Evolutionary conservation across 2,329 filamentous ascomycete species (phyloP), one percentile per base, ranked within the genome.

Genomic region (Penicillium sclerotiorum): DNA sequence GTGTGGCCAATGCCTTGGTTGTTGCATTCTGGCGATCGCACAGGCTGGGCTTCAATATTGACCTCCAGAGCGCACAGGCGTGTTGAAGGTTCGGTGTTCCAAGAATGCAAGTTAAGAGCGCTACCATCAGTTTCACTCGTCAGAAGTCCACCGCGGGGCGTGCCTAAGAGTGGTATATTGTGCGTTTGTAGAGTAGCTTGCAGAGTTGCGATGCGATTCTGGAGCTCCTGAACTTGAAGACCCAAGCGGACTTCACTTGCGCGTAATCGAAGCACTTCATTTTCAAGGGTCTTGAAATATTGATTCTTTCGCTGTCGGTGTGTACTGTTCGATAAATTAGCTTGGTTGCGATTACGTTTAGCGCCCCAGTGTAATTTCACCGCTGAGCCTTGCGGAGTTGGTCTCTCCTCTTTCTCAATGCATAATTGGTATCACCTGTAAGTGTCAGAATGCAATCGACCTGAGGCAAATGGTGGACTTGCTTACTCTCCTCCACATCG

Each of bases 341-440:
- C n/a, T 8, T 17, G 20, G 7, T 23, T 30, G 23, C 22, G 4
- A 30, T 23, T 37, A 15, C 21, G 36, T 21, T 36, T 41, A 18
- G 15, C 39, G 21, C 40, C 23, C 3, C 12, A n/a, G 27, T 22
- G 25, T 37, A 4, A 8, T 0, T 17, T 62, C n/a, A 67, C 64
- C 56, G 61, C 49, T 72, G 69, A 8, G 69, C 69, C 44, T 58
- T 63, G 11, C 69, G 67, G n/a, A 72, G 59, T 56, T 72, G 69
- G 28, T 72, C 69, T 38, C 65, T 60, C 17, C 69, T 63, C 46
- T 61, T 69, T 22, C 39, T 41, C 27, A 45, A 45, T 36, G 27
- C 46, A 40, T 36, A 56, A 48, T 50, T 30, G 22, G 30, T 43
- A 27, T 45, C 27, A 12, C 21, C 38, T 41, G 18, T 41, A 13